phyloP scores from a whole-genome alignment of 2,329 filamentous ascomycete genomes.

The Calonectria hawksworthii region DNA sequence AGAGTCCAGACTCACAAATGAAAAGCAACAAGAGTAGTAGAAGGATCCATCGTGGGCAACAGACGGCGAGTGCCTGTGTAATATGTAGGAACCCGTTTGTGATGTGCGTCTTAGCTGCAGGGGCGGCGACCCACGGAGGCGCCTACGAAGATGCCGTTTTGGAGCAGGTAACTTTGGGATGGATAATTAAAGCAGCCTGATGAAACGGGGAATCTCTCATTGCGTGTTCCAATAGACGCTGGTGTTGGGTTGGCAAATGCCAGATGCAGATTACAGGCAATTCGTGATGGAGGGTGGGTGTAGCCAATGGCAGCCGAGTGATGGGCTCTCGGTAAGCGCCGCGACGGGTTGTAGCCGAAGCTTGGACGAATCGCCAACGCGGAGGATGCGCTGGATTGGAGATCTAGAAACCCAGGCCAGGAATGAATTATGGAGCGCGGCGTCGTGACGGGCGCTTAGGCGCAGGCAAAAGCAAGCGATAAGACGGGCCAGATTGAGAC shows the following conservation, averaged over 20 bases:
- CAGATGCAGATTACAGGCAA: conserved; percentile 36
- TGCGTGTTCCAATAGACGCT: conserved; percentile 44
- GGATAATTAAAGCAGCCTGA: conserved; percentile 38
- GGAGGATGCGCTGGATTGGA: conserved; percentile 18
- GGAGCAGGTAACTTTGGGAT: conserved; percentile 28
- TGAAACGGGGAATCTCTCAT: conserved; percentile 45
- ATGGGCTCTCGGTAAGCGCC: conserved; percentile 43
- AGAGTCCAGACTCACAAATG: conserved; percentile 70
- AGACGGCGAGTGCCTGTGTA: conserved; percentile 37
- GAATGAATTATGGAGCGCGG: conserved; percentile 39
- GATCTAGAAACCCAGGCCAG: conserved; percentile 29
- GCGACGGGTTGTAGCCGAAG: conserved; percentile 27
- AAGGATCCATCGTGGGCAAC: conserved; percentile 65
- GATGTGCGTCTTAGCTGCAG: conserved; percentile 34
- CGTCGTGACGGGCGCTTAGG: conserved; percentile 34
- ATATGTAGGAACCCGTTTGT: conserved; percentile 42
- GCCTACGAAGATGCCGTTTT: conserved; percentile 37
- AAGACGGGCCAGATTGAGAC: neutral
- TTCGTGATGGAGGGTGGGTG: conserved; percentile 23
- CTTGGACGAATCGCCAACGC: conserved; percentile 35
- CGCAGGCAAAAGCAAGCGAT: conserved; percentile 19
- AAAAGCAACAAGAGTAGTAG: conserved; percentile 78
- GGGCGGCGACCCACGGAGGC: conserved; percentile 41
- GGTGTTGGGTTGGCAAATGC: conserved; percentile 34
- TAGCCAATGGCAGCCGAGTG: conserved; percentile 36